A percentile compares a stretch with the other conserved stretches of the same genome.
Evolutionary conservation across 176 grass and related monocot species (phyloP).

Genomic region (Otatea glauca): DNA sequence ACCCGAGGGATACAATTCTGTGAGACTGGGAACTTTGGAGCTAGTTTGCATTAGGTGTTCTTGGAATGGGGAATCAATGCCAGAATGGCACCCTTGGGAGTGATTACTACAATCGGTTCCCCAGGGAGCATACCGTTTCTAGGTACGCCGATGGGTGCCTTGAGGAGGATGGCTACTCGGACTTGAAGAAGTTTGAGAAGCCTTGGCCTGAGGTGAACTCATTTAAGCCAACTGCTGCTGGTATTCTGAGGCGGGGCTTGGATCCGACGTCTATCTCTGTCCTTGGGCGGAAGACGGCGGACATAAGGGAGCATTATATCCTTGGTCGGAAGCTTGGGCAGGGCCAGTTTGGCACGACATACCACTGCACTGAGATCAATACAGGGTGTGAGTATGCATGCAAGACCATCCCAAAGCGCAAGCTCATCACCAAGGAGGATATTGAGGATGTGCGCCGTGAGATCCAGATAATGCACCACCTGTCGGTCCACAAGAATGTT

Average conservation of each 20-base stretch:
- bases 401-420: slow-evolving; percentile 89
- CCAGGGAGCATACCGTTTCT: slow-evolving; percentile 18
- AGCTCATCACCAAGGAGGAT: slow-evolving; percentile 75
- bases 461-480: slow-evolving; percentile 98
- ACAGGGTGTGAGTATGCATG: slow-evolving; percentile 86
- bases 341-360: slow-evolving; percentile 92
- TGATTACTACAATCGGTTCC: slow-evolving; percentile 51
- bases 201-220: slow-evolving; percentile 52
- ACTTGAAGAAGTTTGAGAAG: slow-evolving; percentile 51
- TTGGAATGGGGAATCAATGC: slow-evolving; percentile 59
- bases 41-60: slow-evolving; percentile 27
- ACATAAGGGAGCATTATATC: slow-evolving; percentile 72
- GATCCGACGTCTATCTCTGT: slow-evolving; percentile 56
- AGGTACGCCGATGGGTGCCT: slow-evolving; percentile 46
- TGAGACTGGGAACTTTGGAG: slow-evolving; percentile 41
- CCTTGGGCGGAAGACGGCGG: slow-evolving; percentile 67
- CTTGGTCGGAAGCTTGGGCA: slow-evolving; percentile 82
- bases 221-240: slow-evolving; percentile 53
- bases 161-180: slow-evolving; percentile 43
- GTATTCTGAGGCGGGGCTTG: slow-evolving; percentile 51
- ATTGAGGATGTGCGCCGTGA: slow-evolving; percentile 84
- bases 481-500: slow-evolving; percentile 87
- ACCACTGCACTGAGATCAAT: slow-evolving; percentile 82
- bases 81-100: slow-evolving; percentile 62
- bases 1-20: slow-evolving; percentile 4